phyloP scores from a whole-genome alignment of 2,329 filamentous ascomycete genomes.

The Aphanoascus verrucosus region DNA sequence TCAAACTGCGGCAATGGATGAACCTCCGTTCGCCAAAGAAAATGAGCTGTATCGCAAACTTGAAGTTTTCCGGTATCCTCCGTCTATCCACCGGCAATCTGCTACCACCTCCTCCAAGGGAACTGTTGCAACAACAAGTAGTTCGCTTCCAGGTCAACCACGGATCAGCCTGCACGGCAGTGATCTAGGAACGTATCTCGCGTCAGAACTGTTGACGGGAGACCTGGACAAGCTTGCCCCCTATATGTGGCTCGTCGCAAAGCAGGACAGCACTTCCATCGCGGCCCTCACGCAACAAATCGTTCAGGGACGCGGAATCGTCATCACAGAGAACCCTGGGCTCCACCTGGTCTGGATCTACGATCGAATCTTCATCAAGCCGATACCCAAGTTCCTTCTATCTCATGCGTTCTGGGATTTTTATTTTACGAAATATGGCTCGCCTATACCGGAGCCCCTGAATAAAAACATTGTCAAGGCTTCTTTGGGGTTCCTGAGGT shows the following conservation, averaged over 20 bases:
- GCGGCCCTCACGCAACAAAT: not conserved
- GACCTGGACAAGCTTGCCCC: not conserved
- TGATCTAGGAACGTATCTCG: not conserved
- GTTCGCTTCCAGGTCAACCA: not conserved
- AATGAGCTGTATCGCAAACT: not conserved
- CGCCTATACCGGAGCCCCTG: not conserved
- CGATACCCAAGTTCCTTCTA: not conserved
- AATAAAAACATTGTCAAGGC: not conserved
- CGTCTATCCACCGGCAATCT: not conserved
- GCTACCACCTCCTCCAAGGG: too few species aligned
- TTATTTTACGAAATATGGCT: not conserved
- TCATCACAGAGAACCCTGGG: not conserved
- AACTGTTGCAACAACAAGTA: not conserved
- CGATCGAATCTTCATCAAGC: not conserved
- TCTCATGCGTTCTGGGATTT: slow-evolving; percentile 2
- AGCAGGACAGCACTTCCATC: not conserved
- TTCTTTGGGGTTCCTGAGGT: not conserved
- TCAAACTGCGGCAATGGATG: too few species aligned
- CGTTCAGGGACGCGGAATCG: not conserved
- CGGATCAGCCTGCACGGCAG: not conserved
- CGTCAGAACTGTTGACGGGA: not conserved
- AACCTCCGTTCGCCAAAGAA: not conserved
- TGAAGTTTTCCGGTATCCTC: not conserved
- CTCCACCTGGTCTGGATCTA: not conserved
- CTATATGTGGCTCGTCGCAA: not conserved